phyloP scores from a whole-genome alignment of 2,329 filamentous ascomycete genomes.

The Camillea tinctor region DNA sequence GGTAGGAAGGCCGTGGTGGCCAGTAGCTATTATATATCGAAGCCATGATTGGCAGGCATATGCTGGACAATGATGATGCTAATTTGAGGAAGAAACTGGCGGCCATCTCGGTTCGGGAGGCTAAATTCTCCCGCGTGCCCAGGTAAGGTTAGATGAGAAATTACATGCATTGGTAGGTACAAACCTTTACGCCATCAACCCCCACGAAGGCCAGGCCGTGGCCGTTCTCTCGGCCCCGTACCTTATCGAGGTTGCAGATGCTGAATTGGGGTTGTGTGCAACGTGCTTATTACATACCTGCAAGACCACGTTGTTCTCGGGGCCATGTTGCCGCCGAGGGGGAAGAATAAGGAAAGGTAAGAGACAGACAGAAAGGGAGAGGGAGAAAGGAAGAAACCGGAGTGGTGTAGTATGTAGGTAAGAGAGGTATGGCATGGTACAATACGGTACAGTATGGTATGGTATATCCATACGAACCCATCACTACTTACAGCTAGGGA shows the following conservation, averaged over 20 bases:
- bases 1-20: not conserved
- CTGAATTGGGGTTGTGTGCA: not conserved
- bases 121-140: conserved; percentile 9
- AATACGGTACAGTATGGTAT: too few relatives aligned
- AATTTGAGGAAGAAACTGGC: conserved; percentile 1
- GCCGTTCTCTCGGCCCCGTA: not conserved
- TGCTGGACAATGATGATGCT: conserved; percentile 15
- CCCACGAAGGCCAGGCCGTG: not conserved
- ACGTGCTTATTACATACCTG: not conserved
- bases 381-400: not conserved
- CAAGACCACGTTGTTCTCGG: not conserved
- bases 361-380: too few relatives aligned
- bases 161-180: not conserved
- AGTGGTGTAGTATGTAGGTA: not conserved
- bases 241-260: not conserved
- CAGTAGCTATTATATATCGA: conserved; percentile 2
- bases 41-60: conserved; percentile 15
- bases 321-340: not conserved
- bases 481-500: not conserved
- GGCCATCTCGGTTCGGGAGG: conserved; percentile 11
- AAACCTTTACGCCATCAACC: not conserved
- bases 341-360: not conserved
- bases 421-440: too few relatives aligned
- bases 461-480: not conserved
- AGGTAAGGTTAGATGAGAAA: not conserved